Evolutionary conservation across 2,329 filamentous ascomycete genomes (phyloP).

Genomic region (Monilinia laxa): DNA sequence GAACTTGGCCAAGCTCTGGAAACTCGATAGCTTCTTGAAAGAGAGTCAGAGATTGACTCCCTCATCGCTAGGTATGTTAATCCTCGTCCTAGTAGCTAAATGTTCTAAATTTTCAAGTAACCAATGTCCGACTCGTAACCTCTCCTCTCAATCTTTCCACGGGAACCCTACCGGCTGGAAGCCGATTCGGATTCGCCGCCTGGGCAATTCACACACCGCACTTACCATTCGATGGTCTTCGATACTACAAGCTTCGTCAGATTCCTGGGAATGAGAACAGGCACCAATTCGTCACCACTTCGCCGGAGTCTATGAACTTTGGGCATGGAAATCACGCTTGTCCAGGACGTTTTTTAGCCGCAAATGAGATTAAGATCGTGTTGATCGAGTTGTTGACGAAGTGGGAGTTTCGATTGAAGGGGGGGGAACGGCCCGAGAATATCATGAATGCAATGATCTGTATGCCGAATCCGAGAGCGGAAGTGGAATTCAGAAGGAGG

Average conservation of each 20-base stretch:
- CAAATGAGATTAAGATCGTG: slow-evolving; percentile 43
- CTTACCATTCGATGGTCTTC: slow-evolving; percentile 33
- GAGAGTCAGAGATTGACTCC: slow-evolving; percentile 6
- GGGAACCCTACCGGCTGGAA: slow-evolving; percentile 39
- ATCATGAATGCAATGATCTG: not conserved
- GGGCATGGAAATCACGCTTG: slow-evolving; percentile 46
- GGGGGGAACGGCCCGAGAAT: not conserved
- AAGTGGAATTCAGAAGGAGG: slow-evolving; percentile 6
- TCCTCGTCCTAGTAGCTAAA: slow-evolving; percentile 4
- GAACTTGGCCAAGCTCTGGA: slow-evolving; percentile 9
- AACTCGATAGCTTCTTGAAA: slow-evolving; percentile 20
- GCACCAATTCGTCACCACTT: slow-evolving; percentile 40
- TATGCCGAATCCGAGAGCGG: slow-evolving; percentile 8
- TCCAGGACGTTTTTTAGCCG: slow-evolving; percentile 44
- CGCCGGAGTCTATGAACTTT: slow-evolving; percentile 39
- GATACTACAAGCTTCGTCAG: slow-evolving; percentile 33
- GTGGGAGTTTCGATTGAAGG: slow-evolving; percentile 33
- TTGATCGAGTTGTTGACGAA: slow-evolving; percentile 38
- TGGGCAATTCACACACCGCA: slow-evolving; percentile 9
- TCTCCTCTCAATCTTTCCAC: slow-evolving; percentile 38
- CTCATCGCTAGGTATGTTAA: slow-evolving; percentile 10
- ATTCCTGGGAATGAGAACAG: slow-evolving; percentile 34
- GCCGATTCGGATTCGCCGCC: slow-evolving; percentile 20
- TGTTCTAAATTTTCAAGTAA: slow-evolving; percentile 13
- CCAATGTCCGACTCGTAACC: slow-evolving; percentile 24